A percentile compares a stretch with the other conserved stretches of the same genome.
Conservation (phyloP, 345 rosid genomes). For the Eutrema japonicum region DNA sequence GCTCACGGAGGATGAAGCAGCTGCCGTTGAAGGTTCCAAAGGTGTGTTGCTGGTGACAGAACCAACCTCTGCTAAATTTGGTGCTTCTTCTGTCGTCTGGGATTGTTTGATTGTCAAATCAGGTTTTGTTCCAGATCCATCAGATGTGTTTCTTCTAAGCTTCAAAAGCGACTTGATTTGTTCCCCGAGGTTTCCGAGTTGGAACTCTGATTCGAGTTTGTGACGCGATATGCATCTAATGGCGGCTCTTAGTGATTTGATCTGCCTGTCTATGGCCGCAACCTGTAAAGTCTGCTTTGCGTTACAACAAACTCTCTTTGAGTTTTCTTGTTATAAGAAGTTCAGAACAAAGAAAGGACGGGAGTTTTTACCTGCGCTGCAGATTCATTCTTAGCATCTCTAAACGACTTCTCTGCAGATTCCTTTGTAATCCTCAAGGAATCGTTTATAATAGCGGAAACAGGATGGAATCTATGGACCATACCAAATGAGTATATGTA, state of each 20-base stretch:
- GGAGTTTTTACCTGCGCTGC: conserved; percentile 5
- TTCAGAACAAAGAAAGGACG: background rate
- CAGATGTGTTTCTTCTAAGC: background rate
- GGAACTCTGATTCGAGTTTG: conserved; percentile 40
- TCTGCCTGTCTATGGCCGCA: conserved; percentile 38
- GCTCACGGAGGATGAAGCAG: conserved; percentile 21
- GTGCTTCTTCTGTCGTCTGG: background rate
- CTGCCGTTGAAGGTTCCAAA: background rate
- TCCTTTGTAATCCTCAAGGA: conserved; percentile 39
- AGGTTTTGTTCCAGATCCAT: conserved; percentile 22
- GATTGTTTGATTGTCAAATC: background rate
- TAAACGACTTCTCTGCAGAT: conserved; percentile 12
- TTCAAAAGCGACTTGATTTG: conserved; percentile 23
- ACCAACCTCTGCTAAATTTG: conserved; percentile 24
- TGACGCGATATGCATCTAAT: conserved; percentile 30
- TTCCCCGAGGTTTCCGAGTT: conserved; percentile 14
- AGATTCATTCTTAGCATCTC: conserved; percentile 29
- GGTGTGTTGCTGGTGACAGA: conserved; percentile 21
- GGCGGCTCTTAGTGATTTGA: conserved; percentile 26
- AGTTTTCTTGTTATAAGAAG: conserved; percentile 15
- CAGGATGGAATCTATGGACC: conserved; percentile 45
- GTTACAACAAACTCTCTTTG: conserved; percentile 13
- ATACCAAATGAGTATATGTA: conserved; percentile 46
- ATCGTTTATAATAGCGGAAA: conserved; percentile 43
- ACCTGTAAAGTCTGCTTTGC: conserved; percentile 20